Percentiles rank a stretch among this genome's conserved stretches.
Evolutionary conservation across 2,329 filamentous ascomycete genomes (phyloP).

Genomic region (Cryphonectria naterciae): DNA sequence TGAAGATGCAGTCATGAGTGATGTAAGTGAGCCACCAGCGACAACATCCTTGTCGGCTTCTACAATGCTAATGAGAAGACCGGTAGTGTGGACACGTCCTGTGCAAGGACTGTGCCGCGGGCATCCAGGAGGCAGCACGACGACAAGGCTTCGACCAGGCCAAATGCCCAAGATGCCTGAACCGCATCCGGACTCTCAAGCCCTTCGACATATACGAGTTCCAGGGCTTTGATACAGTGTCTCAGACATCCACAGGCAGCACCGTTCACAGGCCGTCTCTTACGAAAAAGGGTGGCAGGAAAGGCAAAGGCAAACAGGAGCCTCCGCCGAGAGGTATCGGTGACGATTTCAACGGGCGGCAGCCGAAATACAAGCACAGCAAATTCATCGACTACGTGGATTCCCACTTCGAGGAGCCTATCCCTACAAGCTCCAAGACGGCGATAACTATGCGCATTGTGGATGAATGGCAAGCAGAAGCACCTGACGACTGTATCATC

Average conservation of each 20-base stretch:
- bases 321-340: neutral
- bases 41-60: neutral
- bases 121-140: neutral
- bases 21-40: neutral
- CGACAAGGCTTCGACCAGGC: neutral
- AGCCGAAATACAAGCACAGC: neutral
- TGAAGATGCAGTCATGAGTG: neutral
- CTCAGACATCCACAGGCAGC: neutral
- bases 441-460: neutral
- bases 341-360: neutral
- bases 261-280: neutral
- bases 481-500: constrained; percentile 10
- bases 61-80: neutral
- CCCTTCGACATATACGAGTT: neutral
- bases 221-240: neutral
- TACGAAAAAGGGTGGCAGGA: neutral
- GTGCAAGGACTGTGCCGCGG: neutral
- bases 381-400: neutral
- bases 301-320: neutral
- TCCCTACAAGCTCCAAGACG: constrained; percentile 9
- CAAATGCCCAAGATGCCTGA: neutral
- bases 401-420: neutral
- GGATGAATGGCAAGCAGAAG: neutral
- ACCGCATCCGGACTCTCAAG: neutral
- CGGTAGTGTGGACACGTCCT: neutral